Evolutionary conservation across 2,329 filamentous ascomycete species (phyloP).

Genomic region (Exophiala aquamarina): DNA sequence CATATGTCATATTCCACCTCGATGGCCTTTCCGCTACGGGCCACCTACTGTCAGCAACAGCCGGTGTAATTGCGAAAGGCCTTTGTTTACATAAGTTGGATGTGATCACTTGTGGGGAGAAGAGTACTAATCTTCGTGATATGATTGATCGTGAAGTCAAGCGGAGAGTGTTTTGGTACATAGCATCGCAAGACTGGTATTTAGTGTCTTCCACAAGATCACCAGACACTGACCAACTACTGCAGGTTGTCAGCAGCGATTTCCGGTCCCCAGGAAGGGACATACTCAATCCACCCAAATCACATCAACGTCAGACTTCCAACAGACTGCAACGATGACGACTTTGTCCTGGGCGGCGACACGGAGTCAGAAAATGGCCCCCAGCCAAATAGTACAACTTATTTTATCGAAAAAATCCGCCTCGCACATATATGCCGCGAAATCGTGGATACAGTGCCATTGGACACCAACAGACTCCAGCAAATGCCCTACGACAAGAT

Average conservation of each 20-base stretch:
- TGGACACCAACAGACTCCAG: conserved; percentile 28
- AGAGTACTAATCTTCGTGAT: conserved; percentile 24
- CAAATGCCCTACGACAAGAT: conserved; percentile 37
- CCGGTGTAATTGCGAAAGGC: conserved; percentile 28
- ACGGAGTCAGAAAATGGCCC: conserved; percentile 29
- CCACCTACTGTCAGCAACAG: conserved; percentile 2
- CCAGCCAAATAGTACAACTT: conserved; percentile 45
- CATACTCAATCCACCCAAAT: conserved; percentile 41
- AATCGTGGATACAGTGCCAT: conserved; percentile 37
- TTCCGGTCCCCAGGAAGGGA: conserved; percentile 43
- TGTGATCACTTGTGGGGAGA: conserved; percentile 17
- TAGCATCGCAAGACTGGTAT: conserved; percentile 44
- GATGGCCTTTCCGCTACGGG: conserved; percentile 13
- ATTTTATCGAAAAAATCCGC: conserved; percentile 41
- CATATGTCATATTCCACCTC: conserved; percentile 11
- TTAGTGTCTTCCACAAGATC: neutral
- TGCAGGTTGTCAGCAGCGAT: conserved; percentile 38
- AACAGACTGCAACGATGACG: conserved; percentile 42
- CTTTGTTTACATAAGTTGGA: conserved; percentile 38
- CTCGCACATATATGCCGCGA: conserved; percentile 40
- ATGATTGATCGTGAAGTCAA: conserved; percentile 36
- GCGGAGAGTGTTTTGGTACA: conserved; percentile 43
- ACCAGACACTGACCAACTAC: too few relatives aligned
- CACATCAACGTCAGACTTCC: conserved; percentile 43
- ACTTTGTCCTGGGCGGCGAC: conserved; percentile 27